Base-by-base conservation (phyloP, 2,329 filamentous ascomycete species). In the Aspergillus transmontanensis region DNA sequence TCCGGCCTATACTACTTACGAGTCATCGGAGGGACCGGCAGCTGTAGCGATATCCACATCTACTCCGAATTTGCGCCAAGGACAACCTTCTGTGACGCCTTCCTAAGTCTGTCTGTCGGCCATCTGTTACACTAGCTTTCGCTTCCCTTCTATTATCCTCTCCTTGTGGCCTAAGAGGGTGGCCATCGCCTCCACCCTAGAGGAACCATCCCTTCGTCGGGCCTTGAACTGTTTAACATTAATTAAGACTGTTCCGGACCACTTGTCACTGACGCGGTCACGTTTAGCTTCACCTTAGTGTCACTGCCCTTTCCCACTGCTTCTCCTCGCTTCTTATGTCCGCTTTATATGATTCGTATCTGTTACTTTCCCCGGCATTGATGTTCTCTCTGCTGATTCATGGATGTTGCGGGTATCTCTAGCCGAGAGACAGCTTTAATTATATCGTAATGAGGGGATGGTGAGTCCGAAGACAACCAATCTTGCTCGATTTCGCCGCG, bases 371-470 rank as follows among this genome's bases (percentile, higher is more conserved):
- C 59, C 34, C 43, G 41, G 57, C 23, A 58, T 68, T 63, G 63
- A 67, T 64, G 60, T 51, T 58, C 46, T 32, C 36, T 65, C 60
- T 60, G 62, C 50, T 67, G 66, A 60, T 67, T 65, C 64, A 72
- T 70, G 68, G 69, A 65, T 68, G 48, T 69, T 64, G 45, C 62
- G 30, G 51, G 51, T 36, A 64, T 59, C 55, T 45, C 54, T 60
- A 57, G 61, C 61, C 62, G 59, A 68, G 63, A 64, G 67, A 62
- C 56, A 63, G 68, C 62, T 53, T 16, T 60, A 58, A 64, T 61
- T 60, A 72, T 64, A 71, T 66, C 74, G 74, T 77, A 67, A 77
- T 76, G 75, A 77, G 75, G 73, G 75, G 75, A 73, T 77, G 75
- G 75, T 77, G 41, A 75, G 75, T 76, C 4, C 41, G 43, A 48